These are phyloP conservation scores for Leptographium procerum DNA, from an alignment of 2,329 filamentous ascomycete species.

Conservation along the genomic window DNA sequence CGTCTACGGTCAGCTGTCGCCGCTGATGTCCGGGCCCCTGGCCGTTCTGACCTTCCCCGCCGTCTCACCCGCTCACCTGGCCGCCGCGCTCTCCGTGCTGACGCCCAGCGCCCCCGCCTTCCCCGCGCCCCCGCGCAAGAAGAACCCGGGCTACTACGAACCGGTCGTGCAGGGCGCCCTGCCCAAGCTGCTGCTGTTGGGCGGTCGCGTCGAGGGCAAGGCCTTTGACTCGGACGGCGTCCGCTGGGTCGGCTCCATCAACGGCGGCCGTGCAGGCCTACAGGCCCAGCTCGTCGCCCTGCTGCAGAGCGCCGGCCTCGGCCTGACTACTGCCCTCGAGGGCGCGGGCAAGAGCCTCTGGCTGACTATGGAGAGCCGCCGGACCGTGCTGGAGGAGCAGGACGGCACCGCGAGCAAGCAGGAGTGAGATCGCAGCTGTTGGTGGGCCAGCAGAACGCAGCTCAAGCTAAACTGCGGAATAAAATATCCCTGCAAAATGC, in stretches of 20 bases:
- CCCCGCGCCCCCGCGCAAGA: constrained; percentile 64
- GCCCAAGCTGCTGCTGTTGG: constrained; percentile 77
- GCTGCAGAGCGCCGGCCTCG: constrained; percentile 69
- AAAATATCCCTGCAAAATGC: too few species aligned
- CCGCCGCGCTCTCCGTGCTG: constrained; percentile 68
- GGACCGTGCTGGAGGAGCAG: constrained; percentile 64
- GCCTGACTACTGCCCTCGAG: constrained; percentile 68
- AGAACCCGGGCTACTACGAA: constrained; percentile 74
- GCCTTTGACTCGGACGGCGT: constrained; percentile 67
- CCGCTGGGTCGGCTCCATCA: constrained; percentile 58
- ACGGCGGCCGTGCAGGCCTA: constrained; percentile 70
- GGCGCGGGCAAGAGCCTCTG: constrained; percentile 72
- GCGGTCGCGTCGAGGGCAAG: constrained; percentile 75
- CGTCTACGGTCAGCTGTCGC: constrained; percentile 49
- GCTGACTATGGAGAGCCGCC: constrained; percentile 75
- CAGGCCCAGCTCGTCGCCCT: constrained; percentile 70
- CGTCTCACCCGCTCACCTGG: constrained; percentile 75
- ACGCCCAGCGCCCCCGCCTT: constrained; percentile 61
- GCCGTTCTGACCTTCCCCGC: constrained; percentile 69
- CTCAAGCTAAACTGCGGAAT: too few species aligned
- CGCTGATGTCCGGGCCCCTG: constrained; percentile 71
- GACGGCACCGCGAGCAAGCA: background rate
- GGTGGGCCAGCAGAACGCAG: too few species aligned
- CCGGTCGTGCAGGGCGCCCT: constrained; percentile 66
- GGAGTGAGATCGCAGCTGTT: too few species aligned